phyloP scores from a whole-genome alignment of 345 rosid species.

The Chamaenerion angustifolium region DNA sequence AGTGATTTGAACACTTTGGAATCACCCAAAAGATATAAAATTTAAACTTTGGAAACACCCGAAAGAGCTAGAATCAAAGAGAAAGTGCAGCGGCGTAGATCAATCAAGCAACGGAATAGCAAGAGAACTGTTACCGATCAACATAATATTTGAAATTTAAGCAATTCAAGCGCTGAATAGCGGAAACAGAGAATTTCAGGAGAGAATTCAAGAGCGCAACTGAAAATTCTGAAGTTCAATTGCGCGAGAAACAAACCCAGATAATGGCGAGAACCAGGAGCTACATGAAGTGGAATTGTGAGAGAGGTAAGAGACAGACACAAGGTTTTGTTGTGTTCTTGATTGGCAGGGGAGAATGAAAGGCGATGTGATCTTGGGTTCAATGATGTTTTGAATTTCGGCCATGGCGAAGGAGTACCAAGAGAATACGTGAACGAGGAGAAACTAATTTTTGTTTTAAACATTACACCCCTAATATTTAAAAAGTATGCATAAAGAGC shows the following conservation, averaged over 20 bases:
- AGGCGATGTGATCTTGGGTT: neutral
- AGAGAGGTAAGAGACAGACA: neutral
- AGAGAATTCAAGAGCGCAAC: no score
- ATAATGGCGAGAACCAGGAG: neutral
- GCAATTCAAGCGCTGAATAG: no score
- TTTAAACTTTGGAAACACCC: no score
- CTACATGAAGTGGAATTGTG: neutral
- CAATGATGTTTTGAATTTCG: neutral
- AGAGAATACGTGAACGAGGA: conserved; percentile 5
- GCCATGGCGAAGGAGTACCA: neutral
- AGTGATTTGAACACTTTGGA: neutral
- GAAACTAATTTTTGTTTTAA: conserved; percentile 1
- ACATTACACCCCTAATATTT: neutral
- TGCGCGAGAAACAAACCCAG: neutral
- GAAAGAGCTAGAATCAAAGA: no score
- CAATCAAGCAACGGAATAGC: no score
- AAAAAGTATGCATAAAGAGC: no score
- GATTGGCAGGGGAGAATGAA: neutral
- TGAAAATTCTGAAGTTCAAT: neutral
- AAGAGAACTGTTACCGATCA: no score
- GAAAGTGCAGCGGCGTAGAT: no score
- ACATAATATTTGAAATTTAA: no score
- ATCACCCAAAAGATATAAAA: no score
- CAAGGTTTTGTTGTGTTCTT: neutral
- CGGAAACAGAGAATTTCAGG: no score